These are phyloP conservation scores for Aspergillus heteromorphus DNA, from an alignment of 495 filamentous ascomycete genomes.

Conservation along the genomic window DNA sequence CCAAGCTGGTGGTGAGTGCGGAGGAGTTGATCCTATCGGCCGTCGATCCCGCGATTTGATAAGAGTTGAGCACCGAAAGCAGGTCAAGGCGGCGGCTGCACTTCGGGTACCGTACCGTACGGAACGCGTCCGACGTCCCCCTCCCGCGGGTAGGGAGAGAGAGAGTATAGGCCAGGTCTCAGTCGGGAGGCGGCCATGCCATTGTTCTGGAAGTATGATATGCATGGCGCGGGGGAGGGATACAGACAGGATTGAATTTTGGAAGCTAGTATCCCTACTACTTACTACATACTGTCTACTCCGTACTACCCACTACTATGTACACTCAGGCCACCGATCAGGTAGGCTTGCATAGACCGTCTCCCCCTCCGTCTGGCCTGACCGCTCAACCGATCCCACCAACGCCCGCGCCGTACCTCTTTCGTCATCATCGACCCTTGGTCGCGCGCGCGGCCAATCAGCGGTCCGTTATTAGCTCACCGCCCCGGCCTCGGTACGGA, in stretches of 20 bases:
- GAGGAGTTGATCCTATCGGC: not conserved
- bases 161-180: not conserved
- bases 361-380: not conserved
- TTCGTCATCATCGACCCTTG: not conserved
- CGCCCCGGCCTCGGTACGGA: not conserved
- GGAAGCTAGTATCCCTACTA: too few species aligned
- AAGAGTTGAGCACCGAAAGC: not conserved
- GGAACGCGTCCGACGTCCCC: not conserved
- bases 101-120: not conserved
- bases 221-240: not conserved
- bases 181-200: not conserved
- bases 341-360: not conserved
- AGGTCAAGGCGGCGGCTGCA: too few species aligned
- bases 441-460: not conserved
- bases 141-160: too few species aligned
- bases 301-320: too few species aligned
- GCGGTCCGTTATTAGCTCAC: not conserved
- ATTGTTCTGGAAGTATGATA: not conserved
- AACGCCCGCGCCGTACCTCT: not conserved
- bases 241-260: too few species aligned
- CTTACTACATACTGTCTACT: too few species aligned
- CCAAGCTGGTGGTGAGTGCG: not conserved
- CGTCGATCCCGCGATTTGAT: not conserved
- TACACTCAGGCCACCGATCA: not conserved
- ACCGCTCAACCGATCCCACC: not conserved